Evolutionary conservation across 176 grass and related monocot species (phyloP).

Genomic region (Lolium multiflorum): DNA sequence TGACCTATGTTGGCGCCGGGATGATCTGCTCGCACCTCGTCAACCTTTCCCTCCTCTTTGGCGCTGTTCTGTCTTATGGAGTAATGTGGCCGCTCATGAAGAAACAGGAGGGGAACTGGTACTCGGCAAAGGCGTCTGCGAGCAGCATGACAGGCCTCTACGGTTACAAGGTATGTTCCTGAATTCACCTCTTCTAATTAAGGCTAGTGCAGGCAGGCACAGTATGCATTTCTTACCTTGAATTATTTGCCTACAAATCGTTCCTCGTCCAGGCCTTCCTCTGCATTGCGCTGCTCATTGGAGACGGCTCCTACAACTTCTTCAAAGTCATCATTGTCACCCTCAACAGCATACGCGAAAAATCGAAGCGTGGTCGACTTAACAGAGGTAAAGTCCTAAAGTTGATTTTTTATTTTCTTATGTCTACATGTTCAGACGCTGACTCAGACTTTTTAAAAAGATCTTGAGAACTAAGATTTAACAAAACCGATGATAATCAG

Average conservation of each 20-base stretch:
- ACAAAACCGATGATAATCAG: too few species aligned
- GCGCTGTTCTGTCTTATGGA: constrained; percentile 92
- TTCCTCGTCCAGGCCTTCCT: constrained; percentile 71
- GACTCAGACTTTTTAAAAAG: too few species aligned
- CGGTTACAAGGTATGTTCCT: constrained; percentile 81
- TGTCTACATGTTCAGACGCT: too few species aligned
- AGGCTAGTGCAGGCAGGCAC: not conserved
- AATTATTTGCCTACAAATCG: not conserved
- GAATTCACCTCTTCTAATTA: too few species aligned
- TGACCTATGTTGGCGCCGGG: constrained; percentile 94
- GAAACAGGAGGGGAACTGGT: constrained; percentile 89
- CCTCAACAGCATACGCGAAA: constrained; percentile 61
- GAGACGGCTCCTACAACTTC: constrained; percentile 97
- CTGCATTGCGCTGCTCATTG: constrained; percentile 85
- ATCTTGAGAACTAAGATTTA: too few species aligned
- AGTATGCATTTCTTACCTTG: not conserved
- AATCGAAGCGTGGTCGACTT: constrained; percentile 48
- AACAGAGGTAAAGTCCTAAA: constrained; percentile 59
- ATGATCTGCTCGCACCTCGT: constrained; percentile 98
- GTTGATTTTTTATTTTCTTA: not conserved
- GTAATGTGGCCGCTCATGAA: constrained; percentile 93
- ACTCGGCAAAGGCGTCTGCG: constrained; percentile 47
- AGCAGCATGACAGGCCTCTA: constrained; percentile 84
- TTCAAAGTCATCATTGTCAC: constrained; percentile 72
- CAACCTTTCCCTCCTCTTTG: constrained; percentile 82